phyloP scores from a whole-genome alignment of 2,329 filamentous ascomycete genomes.

The Neonectria coccinea region DNA sequence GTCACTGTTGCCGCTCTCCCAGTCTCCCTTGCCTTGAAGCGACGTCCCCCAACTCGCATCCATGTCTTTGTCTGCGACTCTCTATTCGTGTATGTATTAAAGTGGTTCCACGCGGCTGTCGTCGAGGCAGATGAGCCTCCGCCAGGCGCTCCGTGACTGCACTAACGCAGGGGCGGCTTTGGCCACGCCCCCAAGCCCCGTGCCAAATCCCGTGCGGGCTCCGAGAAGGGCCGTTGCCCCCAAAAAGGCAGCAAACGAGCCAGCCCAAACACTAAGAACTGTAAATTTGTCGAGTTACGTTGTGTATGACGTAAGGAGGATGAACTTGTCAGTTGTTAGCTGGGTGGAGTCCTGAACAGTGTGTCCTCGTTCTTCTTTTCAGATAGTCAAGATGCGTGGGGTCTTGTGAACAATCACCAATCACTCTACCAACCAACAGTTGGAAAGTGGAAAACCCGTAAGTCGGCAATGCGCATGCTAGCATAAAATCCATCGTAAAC shows the following conservation, averaged over 20 bases:
- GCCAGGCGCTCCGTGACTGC: constrained; percentile 1
- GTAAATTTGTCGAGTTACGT: neutral
- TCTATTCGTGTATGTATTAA: constrained; percentile 9
- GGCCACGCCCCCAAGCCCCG: constrained; percentile 11
- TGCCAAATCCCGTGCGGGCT: constrained; percentile 10
- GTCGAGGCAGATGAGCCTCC: constrained; percentile 1
- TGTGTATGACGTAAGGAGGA: neutral
- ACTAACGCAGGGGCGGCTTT: constrained; percentile 37
- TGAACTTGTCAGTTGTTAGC: neutral
- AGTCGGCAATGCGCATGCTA: neutral
- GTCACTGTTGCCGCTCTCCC: neutral
- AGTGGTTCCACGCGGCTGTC: constrained; percentile 9
- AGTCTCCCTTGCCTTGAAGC: constrained; percentile 8
- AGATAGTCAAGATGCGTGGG: neutral
- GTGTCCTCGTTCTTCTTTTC: neutral
- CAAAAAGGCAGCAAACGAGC: neutral
- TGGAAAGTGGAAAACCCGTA: neutral
- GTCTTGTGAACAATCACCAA: neutral
- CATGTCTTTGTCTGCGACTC: constrained; percentile 3
- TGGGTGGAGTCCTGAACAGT: neutral
- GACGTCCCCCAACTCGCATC: neutral
- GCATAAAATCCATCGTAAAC: neutral
- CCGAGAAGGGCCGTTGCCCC: constrained; percentile 11
- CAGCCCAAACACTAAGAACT: neutral
- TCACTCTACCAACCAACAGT: too few species aligned